phyloP scores from a whole-genome alignment of 495 filamentous ascomycete species.

The Talaromyces stipitatus region DNA sequence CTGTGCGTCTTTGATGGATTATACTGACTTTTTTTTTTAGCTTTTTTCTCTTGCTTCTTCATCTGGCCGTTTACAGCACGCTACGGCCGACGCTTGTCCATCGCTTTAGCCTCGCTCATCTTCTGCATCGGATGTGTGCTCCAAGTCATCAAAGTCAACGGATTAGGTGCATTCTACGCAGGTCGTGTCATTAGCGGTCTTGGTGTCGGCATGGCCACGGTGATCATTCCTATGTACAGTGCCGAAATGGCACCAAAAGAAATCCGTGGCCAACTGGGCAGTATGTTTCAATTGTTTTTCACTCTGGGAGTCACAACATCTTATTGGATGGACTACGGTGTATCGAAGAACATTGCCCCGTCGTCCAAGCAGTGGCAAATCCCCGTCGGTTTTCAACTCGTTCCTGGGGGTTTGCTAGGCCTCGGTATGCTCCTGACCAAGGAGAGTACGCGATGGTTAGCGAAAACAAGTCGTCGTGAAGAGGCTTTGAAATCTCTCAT shows the following conservation, averaged over 20 bases:
- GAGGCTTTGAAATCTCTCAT: constrained; percentile 39
- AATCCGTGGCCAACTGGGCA: constrained; percentile 43
- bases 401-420: constrained; percentile 40
- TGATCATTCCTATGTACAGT: constrained; percentile 46
- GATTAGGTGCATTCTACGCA: constrained; percentile 37
- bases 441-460: constrained; percentile 45
- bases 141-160: constrained; percentile 34
- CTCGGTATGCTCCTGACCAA: constrained; percentile 39
- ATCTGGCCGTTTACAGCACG: constrained; percentile 32
- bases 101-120: constrained; percentile 30
- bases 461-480: constrained; percentile 40
- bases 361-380: constrained; percentile 44
- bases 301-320: constrained; percentile 40
- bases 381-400: constrained; percentile 44
- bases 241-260: constrained; percentile 48
- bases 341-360: constrained; percentile 46
- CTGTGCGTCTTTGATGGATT: neutral
- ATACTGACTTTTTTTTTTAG: constrained; percentile 5
- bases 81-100: constrained; percentile 36
- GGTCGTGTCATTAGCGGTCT: constrained; percentile 46
- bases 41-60: constrained; percentile 28
- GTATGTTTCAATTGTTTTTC: constrained; percentile 40
- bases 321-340: constrained; percentile 48
- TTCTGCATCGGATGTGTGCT: constrained; percentile 38
- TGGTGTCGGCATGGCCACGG: constrained; percentile 46